Evolutionary conservation across 306 rosid species (phyloP), one percentile per base, ranked within the genome.

Genomic region (Carpinus viminea): DNA sequence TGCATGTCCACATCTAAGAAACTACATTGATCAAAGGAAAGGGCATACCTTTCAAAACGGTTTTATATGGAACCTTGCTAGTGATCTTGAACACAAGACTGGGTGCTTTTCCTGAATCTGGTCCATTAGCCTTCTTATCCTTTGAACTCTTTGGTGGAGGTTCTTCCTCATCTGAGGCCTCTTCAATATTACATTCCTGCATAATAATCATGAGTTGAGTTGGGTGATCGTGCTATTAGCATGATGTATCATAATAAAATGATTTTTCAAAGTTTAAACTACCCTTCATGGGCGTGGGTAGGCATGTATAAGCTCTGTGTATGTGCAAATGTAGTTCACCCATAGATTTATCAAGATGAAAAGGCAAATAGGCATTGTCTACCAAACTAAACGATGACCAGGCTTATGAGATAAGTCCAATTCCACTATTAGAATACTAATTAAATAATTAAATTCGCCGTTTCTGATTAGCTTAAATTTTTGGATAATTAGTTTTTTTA

Each of bases 161-260:
- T 73, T 90, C 97, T 77, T 83, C 90, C 78, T 92, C 98, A 59
- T 94, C 98, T 46, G 89, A 26, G 76, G 73, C 87, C 87, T 95
- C 98, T 80, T 95, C 98, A 47, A 95, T 73, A 72, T 70, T 92
- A 74, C 98, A 95, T 76, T 95, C 98, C 98, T 95, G 81, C 50
- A 88, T 36, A 54, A 59, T 18, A 80, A 72, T 83, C 68, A 74
- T 28, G 61, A 43, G 26, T 24, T 24, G 20, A 12, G 53, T 60
- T 43, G 56, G 71, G 69, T 78, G 43, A 84, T 61, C 64, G 60
- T 56, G 52, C 62, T 36, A 48, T 16, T 50, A 73, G 62, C 54
- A 34, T 28, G 43, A 4, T 17, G 51, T 38, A 38, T 47, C 45
- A 6, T 41, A 36, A 46, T n/a, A 34, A n/a, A 41, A 41, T 41